Evolutionary conservation across 345 rosid genomes (phyloP), one percentile per base, ranked within the genome.

Genomic region (Passiflora organensis): DNA sequence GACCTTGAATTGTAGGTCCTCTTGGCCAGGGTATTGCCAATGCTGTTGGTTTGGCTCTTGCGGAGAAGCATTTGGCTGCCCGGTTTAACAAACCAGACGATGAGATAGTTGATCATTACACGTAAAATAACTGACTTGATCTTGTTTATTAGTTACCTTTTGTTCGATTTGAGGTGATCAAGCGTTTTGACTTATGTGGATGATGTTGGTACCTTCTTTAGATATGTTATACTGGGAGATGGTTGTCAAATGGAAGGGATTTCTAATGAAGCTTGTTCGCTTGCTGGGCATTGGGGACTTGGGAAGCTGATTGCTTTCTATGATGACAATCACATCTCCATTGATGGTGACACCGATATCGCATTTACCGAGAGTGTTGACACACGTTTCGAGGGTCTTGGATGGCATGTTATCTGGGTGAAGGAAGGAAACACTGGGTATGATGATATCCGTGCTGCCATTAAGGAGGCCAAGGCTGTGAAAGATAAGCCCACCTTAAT

Each of bases 331-430:
- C 99, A 89, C 78, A 94, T 94, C 59, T 94, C 99, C 39, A 94
- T 89, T 45, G 99, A 94, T 63, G 99, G 99, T 67, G 87, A 89
- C 72, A 94, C 99, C 0, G 96, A 87, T 12, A 94, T 94, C 61
- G 99, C 99, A 13, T 94, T 94, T 62, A 94, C 99, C 0, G 99
- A 94, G 86, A 67, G 43, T 24, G 99, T 87, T 14, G 95, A 76
- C 37, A 54, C 48, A 51, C 95, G 99, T 59, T 94, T 87, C 15
- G 99, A 94, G 82, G 97, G 78, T 45, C 99, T 89, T 58, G 99
- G 99, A 28, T 94, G 99, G 99, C 97, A 94, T 60, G 97, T 94
- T 43, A 89, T 94, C 66, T 87, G 96, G 99, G 99, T 94, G 74
- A 89, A 94, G 88, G 89, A 89, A 63, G 99, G 99, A 62, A 89